Conservation (phyloP, 1,139 yeast genomes). For the Pichia cactophila region DNA sequence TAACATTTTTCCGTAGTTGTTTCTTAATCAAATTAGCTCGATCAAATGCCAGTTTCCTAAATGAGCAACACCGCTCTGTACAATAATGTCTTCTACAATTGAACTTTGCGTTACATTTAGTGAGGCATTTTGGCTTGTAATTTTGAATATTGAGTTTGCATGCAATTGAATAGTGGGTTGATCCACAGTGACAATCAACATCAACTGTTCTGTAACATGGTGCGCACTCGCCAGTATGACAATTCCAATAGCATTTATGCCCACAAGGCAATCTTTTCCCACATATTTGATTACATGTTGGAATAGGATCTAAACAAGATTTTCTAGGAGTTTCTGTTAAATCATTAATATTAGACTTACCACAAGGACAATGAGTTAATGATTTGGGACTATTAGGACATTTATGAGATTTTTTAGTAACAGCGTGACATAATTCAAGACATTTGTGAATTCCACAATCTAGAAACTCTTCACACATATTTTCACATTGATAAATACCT, state of each 20-base stretch:
- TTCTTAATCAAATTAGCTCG: constrained; percentile 56
- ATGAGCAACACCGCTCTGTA: constrained; percentile 58
- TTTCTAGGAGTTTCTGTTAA: constrained; percentile 39
- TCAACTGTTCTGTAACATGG: constrained; percentile 47
- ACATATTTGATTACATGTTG: constrained; percentile 63
- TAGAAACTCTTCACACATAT: constrained; percentile 41
- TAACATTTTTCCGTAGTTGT: constrained; percentile 33
- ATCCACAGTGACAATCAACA: constrained; percentile 45
- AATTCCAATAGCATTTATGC: constrained; percentile 54
- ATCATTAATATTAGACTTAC: constrained; percentile 39
- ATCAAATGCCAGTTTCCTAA: constrained; percentile 52
- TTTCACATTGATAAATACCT: constrained; percentile 57
- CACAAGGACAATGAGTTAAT: constrained; percentile 70
- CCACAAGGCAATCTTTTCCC: constrained; percentile 65
- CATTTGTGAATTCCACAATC: constrained; percentile 68
- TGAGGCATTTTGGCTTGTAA: constrained; percentile 53
- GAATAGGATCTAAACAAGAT: constrained; percentile 68
- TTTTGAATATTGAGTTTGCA: constrained; percentile 51
- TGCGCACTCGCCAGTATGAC: constrained; percentile 72
- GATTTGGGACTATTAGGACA: constrained; percentile 62
- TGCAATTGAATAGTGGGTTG: constrained; percentile 48
- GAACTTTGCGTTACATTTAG: constrained; percentile 67
- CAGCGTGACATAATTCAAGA: constrained; percentile 50
- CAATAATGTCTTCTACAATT: constrained; percentile 83
- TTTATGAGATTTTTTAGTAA: constrained; percentile 28